A percentile compares a stretch with the other conserved stretches of the same genome.
Conservation (phyloP, 2,329 filamentous ascomycete genomes). For the Delphinella strobiligena region DNA sequence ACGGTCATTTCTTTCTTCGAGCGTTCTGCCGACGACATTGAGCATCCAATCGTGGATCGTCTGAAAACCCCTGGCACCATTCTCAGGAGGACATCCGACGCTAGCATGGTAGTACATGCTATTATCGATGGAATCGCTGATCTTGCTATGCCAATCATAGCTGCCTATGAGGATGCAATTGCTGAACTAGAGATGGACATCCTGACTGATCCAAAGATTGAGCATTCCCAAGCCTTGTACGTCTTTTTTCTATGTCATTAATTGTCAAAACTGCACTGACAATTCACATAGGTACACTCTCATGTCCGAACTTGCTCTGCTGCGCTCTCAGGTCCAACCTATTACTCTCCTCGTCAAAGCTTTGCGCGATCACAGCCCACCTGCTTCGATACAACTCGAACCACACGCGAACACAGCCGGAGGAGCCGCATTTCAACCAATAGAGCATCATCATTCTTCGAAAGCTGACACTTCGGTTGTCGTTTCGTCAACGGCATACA, state of each 20-base stretch:
- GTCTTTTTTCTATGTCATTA: not conserved
- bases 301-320: slow-evolving; percentile 66
- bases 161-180: slow-evolving; percentile 77
- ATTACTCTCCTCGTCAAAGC: slow-evolving; percentile 71
- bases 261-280: no score
- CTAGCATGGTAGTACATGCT: slow-evolving; percentile 76
- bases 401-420: not conserved
- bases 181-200: slow-evolving; percentile 79
- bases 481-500: slow-evolving; percentile 68
- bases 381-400: slow-evolving; percentile 27
- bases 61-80: slow-evolving; percentile 67
- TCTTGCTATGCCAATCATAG: slow-evolving; percentile 70
- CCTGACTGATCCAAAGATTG: slow-evolving; percentile 64
- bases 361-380: slow-evolving; percentile 59
- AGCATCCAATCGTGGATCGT: slow-evolving; percentile 67
- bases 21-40: slow-evolving; percentile 70
- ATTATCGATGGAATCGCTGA: slow-evolving; percentile 88
- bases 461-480: slow-evolving; percentile 43
- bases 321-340: slow-evolving; percentile 70
- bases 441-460: not conserved
- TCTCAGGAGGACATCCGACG: slow-evolving; percentile 72
- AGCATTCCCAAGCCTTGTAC: slow-evolving; percentile 57
- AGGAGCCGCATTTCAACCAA: not conserved
- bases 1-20: slow-evolving; percentile 90
- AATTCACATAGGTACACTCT: slow-evolving; percentile 59